Conservation (phyloP, 2,329 filamentous ascomycete genomes). For the Exophiala viscosa region DNA sequence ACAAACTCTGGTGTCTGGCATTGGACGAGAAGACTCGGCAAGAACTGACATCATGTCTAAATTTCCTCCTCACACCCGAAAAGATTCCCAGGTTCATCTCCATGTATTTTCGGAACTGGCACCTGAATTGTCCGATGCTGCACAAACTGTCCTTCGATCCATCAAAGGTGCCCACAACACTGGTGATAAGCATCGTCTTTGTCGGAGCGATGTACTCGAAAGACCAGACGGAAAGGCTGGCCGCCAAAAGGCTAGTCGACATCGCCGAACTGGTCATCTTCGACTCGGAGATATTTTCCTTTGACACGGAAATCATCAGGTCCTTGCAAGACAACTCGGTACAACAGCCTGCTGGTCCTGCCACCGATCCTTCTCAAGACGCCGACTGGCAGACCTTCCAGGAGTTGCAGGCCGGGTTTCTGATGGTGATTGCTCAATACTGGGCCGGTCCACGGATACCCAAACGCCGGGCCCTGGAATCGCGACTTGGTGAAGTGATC, state of each 20-base stretch:
- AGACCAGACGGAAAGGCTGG: slow-evolving; percentile 36
- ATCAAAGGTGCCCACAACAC: slow-evolving; percentile 34
- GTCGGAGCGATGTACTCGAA: slow-evolving; percentile 46
- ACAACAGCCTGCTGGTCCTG: neutral
- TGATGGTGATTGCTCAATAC: slow-evolving; percentile 43
- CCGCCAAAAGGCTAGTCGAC: slow-evolving; percentile 41
- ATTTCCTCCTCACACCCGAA: slow-evolving; percentile 39
- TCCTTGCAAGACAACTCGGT: slow-evolving; percentile 30
- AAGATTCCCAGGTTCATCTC: slow-evolving; percentile 41
- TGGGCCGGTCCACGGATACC: slow-evolving; percentile 41
- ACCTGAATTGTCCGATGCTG: slow-evolving; percentile 43
- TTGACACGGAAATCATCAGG: slow-evolving; percentile 38
- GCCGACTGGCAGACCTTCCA: slow-evolving; percentile 38
- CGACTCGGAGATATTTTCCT: slow-evolving; percentile 41
- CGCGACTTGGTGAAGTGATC: slow-evolving; percentile 41
- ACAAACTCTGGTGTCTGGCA: slow-evolving; percentile 38
- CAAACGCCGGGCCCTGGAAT: slow-evolving; percentile 42
- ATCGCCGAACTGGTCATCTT: slow-evolving; percentile 44
- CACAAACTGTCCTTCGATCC: slow-evolving; percentile 42
- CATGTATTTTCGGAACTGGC: slow-evolving; percentile 46
- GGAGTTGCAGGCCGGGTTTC: slow-evolving; percentile 41
- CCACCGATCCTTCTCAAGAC: slow-evolving; percentile 20
- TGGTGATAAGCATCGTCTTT: slow-evolving; percentile 41
- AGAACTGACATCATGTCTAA: slow-evolving; percentile 38
- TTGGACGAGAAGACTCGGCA: slow-evolving; percentile 38